phyloP scores from a whole-genome alignment of 1,284 basidiomycete species.

The Austroboletus novae-zelandiae region DNA sequence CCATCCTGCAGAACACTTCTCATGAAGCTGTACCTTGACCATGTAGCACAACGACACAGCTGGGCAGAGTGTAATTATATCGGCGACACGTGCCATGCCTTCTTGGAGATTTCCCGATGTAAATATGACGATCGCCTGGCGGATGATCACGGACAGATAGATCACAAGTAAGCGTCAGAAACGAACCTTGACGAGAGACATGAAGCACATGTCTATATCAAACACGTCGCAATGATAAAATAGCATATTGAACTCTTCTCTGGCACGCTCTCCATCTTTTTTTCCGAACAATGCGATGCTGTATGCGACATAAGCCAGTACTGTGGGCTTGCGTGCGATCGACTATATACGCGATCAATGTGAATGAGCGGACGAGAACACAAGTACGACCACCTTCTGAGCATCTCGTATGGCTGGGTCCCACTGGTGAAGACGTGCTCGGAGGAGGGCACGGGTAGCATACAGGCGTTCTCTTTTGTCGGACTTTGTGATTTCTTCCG shows the following conservation, averaged over 20 bases:
- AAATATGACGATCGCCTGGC: not conserved
- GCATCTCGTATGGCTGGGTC: too few species aligned
- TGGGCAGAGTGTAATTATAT: not conserved
- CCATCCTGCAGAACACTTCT: not conserved
- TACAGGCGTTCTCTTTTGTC: too few species aligned
- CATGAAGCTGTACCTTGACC: not conserved
- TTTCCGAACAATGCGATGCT: too few species aligned
- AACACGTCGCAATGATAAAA: not conserved
- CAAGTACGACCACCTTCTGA: too few species aligned
- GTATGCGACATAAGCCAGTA: too few species aligned
- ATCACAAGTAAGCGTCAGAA: not conserved
- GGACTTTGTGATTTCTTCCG: too few species aligned
- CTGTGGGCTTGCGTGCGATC: too few species aligned
- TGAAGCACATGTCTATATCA: not conserved
- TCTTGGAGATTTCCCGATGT: not conserved
- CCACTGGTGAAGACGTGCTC: too few species aligned
- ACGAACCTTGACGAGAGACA: not conserved
- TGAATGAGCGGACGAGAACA: too few species aligned
- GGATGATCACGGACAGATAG: not conserved
- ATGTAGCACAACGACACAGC: not conserved
- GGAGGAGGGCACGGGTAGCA: too few species aligned
- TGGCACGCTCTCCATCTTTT: too few species aligned
- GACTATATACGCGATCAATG: too few species aligned
- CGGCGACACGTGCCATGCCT: not conserved
- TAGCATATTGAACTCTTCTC: not conserved